Conservation (phyloP, 306 rosid genomes). For the Dryas drummondii region DNA sequence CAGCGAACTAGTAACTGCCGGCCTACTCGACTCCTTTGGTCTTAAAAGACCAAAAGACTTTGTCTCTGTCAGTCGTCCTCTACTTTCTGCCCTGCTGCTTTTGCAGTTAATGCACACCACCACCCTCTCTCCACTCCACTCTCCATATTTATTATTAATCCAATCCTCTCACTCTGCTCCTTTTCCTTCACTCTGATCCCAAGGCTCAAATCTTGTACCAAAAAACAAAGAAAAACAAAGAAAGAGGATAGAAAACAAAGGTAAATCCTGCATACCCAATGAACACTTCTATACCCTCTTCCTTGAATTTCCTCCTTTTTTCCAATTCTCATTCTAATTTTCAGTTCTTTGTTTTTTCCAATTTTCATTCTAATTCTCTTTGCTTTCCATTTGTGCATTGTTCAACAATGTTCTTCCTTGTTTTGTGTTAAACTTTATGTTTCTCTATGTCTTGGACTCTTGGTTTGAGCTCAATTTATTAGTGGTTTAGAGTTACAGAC, state of each 20-base stretch:
- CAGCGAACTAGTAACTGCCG: too few relatives aligned
- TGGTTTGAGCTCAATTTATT: not conserved
- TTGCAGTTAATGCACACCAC: conserved; percentile 56
- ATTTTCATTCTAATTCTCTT: not conserved
- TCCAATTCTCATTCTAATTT: conserved; percentile 7
- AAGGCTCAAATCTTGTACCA: not conserved
- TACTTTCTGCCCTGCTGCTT: conserved; percentile 31
- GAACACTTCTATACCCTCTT: not conserved
- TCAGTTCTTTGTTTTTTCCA: not conserved
- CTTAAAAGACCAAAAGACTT: not conserved
- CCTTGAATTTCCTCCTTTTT: not conserved
- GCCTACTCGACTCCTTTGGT: not conserved
- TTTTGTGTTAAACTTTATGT: not conserved
- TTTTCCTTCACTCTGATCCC: conserved; percentile 11
- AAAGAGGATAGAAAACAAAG: conserved; percentile 25
- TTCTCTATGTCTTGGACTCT: not conserved
- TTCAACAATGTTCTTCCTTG: not conserved
- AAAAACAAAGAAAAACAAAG: not conserved
- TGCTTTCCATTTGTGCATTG: not conserved
- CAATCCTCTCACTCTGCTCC: conserved; percentile 2
- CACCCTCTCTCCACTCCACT: conserved; percentile 23
- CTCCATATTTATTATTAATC: not conserved
- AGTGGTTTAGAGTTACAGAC: not conserved
- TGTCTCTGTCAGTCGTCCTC: not conserved
- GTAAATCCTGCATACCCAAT: not conserved